Base-by-base conservation (phyloP, 495 filamentous ascomycete species). In the Neurospora tetrasperma region DNA sequence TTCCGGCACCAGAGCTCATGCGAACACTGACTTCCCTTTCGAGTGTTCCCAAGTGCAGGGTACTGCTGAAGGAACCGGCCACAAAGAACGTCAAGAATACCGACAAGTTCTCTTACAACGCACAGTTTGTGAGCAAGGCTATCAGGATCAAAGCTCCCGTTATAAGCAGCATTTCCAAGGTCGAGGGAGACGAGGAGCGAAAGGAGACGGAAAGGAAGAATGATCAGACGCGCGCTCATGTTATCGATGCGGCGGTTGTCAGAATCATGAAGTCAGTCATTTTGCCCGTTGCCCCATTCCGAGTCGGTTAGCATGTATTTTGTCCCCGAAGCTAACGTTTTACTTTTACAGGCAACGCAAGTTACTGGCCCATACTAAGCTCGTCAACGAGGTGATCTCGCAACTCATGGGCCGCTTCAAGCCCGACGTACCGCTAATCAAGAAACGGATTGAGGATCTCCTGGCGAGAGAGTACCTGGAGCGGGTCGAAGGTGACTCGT, bases 391-490 rank as follows among this genome's bases (percentile, higher is more conserved):
- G 82, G 93, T 96, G 12, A 90, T 99, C 72, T 84, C 86, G 66
- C 93, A 97, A 79, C 85, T 98, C 3, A 84, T 88, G 1, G 78
- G 84, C 35, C 90, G 94, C 70, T 99, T 99, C 84, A 90, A 90
- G 73, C 96, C 96, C 0, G 95, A 98, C 73, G 86, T 98, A 42
- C 86, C 86, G 46, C 92, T 98, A 86, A 91, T 98, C 82, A 99
- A 99, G 85, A 90, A 89, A 78, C 89, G 92, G n/a, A 93, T 99
- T 72, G 96, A 99, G 80, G 92, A 91, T 76, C 81, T 99, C 75
- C 96, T 99, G 70, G 90, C 92, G 74, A 87, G 94, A 66, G 96
- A 99, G 78, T 99, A 98, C 77, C 82, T 99, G n/a, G 95, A 97
- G 81, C 89, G 96, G 38, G 84, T 95, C 0, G 91, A 94, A 23